Base-by-base conservation (phyloP, 2,329 filamentous ascomycete species). In the Colletotrichum magnum region DNA sequence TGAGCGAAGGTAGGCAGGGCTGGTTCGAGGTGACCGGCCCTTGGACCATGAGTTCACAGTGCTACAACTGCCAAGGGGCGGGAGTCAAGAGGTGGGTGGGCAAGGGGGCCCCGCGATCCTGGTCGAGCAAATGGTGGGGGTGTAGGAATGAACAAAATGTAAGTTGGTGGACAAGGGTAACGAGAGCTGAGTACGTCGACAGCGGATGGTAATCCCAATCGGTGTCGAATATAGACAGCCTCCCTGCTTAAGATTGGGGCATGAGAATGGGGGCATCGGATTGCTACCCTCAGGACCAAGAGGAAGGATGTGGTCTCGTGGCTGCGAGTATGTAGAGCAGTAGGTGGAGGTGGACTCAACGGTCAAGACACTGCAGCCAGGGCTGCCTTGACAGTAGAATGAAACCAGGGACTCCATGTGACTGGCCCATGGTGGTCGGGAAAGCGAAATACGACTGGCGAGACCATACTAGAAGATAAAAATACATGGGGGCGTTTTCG, bases 391-490 rank as follows among this genome's bases (percentile, higher is more conserved):
- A 58, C 66, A 3, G 45, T 53, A 51, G 53, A 53, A n/a, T n/a
- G 53, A 51, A 24, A 58, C 60, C 48, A 60, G 28, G 51, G 51
- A n/a, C 24, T 48, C 18, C 52, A 67, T 61, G 60, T 61, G 61
- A 48, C 41, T 52, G 43, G 39, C 47, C 43, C 39, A 41, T 48
- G 6, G 26, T 52, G 56, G 58, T 41, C 21, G 53, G 15, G 54
- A 39, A 70, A 48, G 56, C 69, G 69, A 70, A 57, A 70, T 71
- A 70, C 69, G 61, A 71, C 43, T 21, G 26, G 18, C 53, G 15
- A 21, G 24, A 52, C 24, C 59, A 6, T 32, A 32, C 24, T 58
- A 41, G n/a, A 16, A 56, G 36, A 57, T 28, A 64, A 64, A 51
- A 51, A 58, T 58, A 50, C 61, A 21, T 18, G 12, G 52, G 36